Conservation (phyloP, 2,329 filamentous ascomycete genomes). For the Alternaria dauci region DNA sequence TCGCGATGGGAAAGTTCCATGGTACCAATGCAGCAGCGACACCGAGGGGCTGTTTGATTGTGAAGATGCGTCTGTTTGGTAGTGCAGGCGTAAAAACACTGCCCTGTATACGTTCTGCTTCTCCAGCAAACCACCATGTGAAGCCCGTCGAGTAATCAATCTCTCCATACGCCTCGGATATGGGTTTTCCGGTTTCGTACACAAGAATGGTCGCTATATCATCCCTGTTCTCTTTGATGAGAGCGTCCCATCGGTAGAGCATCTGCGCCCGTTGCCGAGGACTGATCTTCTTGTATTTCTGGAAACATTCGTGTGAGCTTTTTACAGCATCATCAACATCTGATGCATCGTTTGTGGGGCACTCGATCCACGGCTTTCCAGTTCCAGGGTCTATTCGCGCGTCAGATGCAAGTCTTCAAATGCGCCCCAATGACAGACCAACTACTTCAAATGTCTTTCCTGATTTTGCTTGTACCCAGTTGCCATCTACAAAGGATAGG, state of each 20-base stretch:
- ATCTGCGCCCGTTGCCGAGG: conserved; percentile 69
- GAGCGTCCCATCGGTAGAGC: conserved; percentile 70
- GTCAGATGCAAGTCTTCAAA: conserved; percentile 16
- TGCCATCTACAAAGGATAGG: conserved; percentile 62
- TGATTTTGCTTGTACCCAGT: conserved; percentile 65
- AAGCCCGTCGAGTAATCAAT: conserved; percentile 64
- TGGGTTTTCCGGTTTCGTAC: conserved; percentile 65
- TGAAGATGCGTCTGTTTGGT: conserved; percentile 71
- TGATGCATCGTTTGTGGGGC: conserved; percentile 59
- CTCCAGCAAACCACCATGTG: conserved; percentile 67
- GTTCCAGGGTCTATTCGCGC: conserved; percentile 58
- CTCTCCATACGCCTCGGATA: conserved; percentile 61
- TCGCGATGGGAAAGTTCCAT: conserved; percentile 75
- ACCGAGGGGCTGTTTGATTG: conserved; percentile 77
- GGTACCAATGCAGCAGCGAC: conserved; percentile 73
- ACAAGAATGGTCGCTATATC: conserved; percentile 71
- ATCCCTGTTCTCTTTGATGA: conserved; percentile 69
- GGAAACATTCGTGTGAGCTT: conserved; percentile 68
- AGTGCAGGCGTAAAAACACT: conserved; percentile 66
- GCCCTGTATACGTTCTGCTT: conserved; percentile 70
- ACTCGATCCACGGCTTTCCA: conserved; percentile 59
- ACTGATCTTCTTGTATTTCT: conserved; percentile 66
- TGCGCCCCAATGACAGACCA: conserved; percentile 47
- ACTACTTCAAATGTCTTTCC: conserved; percentile 66
- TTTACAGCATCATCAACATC: conserved; percentile 70